Evolutionary conservation across 805 yeast species (phyloP).

Genomic region (Pichia cephalocereana): DNA sequence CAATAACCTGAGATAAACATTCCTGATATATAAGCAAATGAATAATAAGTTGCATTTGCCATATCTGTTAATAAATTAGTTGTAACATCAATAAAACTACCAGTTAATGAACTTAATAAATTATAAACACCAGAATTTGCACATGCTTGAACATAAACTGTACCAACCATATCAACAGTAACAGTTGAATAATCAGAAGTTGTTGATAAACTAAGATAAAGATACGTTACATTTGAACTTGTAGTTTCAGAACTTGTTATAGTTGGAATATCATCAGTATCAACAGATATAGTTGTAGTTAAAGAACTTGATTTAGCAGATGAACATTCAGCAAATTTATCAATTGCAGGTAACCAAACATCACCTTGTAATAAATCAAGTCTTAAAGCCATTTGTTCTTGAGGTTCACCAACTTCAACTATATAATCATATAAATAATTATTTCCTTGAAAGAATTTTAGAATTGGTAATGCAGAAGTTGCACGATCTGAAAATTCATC

Average conservation of each 20-base stretch:
- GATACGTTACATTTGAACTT: too few relatives aligned
- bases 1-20: conserved; percentile 18
- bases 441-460: conserved; percentile 1
- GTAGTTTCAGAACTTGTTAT: not conserved
- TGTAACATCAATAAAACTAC: conserved; percentile 5
- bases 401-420: conserved; percentile 18
- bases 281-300: not conserved
- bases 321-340: conserved; percentile 17
- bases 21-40: conserved; percentile 11
- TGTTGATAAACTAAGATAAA: not conserved
- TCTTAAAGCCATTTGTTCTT: conserved; percentile 18
- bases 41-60: conserved; percentile 10
- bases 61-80: conserved; percentile 10
- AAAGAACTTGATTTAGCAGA: not conserved
- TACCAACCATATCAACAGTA: not conserved
- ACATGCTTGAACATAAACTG: conserved; percentile 11
- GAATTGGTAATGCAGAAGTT: conserved; percentile 4
- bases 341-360: conserved; percentile 23
- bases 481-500: not conserved
- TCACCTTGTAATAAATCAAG: conserved; percentile 23
- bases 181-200: not conserved
- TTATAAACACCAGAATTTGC: conserved; percentile 20
- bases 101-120: conserved; percentile 12
- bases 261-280: not conserved
- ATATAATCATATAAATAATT: conserved; percentile 15